Conservation (phyloP, 768 basidiomycete species). For the Trametes villosa region DNA sequence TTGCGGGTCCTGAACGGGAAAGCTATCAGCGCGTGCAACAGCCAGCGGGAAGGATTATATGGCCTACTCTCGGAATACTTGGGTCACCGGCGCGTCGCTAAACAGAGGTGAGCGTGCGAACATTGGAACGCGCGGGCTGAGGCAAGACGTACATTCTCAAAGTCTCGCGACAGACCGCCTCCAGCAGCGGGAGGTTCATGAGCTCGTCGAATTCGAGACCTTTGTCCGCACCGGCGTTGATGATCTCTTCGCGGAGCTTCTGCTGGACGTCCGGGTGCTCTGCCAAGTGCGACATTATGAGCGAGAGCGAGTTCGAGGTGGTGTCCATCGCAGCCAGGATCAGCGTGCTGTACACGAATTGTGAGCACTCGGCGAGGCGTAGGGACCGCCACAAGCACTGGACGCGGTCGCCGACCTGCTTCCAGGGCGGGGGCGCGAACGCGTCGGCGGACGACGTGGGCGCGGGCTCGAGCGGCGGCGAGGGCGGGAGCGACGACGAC, state of each 20-base stretch:
- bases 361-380: no score
- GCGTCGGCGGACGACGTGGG: no score
- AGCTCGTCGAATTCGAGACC: conserved; percentile 45
- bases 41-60: background rate
- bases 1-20: conserved; percentile 37
- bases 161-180: conserved; percentile 61
- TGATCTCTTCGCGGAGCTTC: conserved; percentile 43
- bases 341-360: conserved; percentile 37
- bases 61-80: conserved; percentile 37
- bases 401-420: no score
- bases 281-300: conserved; percentile 41
- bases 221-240: conserved; percentile 27
- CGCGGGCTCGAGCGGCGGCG: no score
- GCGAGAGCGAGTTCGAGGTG: conserved; percentile 45
- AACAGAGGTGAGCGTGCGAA: conserved; percentile 14
- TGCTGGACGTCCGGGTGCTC: conserved; percentile 43
- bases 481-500: no score
- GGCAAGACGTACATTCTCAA: conserved; percentile 52
- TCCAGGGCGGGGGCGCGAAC: no score
- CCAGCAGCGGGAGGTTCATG: conserved; percentile 61
- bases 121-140: conserved; percentile 11
- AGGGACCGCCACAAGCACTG: no score
- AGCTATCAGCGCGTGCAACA: background rate
- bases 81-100: conserved; percentile 52
- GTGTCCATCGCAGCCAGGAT: conserved; percentile 51